A percentile compares a stretch with the other conserved stretches of the same genome.
phyloP scores from a whole-genome alignment of 208 protist genomes.

The Trypanosoma conorhini region DNA sequence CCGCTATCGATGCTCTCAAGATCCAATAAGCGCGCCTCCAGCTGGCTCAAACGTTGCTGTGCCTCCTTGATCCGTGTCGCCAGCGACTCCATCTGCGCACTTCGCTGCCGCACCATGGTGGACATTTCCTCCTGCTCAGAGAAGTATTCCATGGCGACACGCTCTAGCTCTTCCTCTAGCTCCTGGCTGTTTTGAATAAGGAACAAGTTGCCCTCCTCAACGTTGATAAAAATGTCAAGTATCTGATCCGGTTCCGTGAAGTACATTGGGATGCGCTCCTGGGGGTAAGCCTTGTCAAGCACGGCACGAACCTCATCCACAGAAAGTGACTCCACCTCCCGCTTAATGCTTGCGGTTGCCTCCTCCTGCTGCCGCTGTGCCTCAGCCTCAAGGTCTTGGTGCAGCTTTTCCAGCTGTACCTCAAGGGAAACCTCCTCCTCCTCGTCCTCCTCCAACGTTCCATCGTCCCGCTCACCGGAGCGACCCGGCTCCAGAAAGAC shows the following conservation, averaged over 20 bases:
- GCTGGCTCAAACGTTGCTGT: slow-evolving; percentile 62
- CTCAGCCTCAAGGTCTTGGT: slow-evolving; percentile 47
- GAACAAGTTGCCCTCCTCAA: slow-evolving; percentile 97
- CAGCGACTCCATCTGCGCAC: slow-evolving; percentile 85
- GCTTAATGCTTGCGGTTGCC: slow-evolving; percentile 35
- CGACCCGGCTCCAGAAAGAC: background rate
- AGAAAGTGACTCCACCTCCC: slow-evolving; percentile 56
- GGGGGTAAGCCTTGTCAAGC: slow-evolving; percentile 65
- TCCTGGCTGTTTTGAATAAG: slow-evolving; percentile 96
- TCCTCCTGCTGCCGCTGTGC: slow-evolving; percentile 48
- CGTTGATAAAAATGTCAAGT: slow-evolving; percentile 94
- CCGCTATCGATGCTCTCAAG: slow-evolving; percentile 44
- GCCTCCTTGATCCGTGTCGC: slow-evolving; percentile 73
- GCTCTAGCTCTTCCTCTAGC: slow-evolving; percentile 94
- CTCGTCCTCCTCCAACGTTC: slow-evolving; percentile 21
- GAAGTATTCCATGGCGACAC: slow-evolving; percentile 83
- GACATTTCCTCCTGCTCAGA: slow-evolving; percentile 88
- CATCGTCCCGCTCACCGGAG: background rate
- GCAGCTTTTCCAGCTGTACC: slow-evolving; percentile 51
- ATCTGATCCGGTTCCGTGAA: slow-evolving; percentile 92
- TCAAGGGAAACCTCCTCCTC: slow-evolving; percentile 51
- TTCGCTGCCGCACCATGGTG: slow-evolving; percentile 76
- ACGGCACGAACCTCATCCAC: slow-evolving; percentile 52
- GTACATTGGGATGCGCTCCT: slow-evolving; percentile 89
- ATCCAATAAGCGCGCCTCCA: slow-evolving; percentile 63